A percentile compares a stretch with the other conserved stretches of the same genome.
Conservation (phyloP, 352 stramenopile genomes). For the Phytopythium vexans region DNA sequence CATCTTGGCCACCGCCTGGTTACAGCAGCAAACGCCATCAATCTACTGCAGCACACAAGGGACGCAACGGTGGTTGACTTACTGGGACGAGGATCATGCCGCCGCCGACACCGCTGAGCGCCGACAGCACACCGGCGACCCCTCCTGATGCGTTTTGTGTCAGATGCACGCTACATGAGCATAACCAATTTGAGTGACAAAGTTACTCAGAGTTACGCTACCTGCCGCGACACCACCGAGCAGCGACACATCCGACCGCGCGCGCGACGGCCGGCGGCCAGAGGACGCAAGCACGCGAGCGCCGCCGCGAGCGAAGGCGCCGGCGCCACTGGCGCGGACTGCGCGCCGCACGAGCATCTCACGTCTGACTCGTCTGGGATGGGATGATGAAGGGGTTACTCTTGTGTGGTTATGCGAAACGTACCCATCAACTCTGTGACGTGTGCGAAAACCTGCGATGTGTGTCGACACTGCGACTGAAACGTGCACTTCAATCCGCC, state of each 20-base stretch:
- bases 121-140: slow-evolving; percentile 10
- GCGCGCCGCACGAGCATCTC: background rate
- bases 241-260: background rate
- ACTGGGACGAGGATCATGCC: slow-evolving; percentile 25
- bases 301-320: background rate
- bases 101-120: slow-evolving; percentile 19
- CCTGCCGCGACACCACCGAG: background rate
- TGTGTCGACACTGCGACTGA: too few species aligned
- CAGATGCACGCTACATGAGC: too few species aligned
- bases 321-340: background rate
- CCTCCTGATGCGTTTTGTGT: slow-evolving; percentile 6
- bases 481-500: too few species aligned
- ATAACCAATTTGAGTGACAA: too few species aligned
- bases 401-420: too few species aligned
- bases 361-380: background rate
- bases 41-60: too few species aligned
- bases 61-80: background rate
- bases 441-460: too few species aligned
- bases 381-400: too few species aligned
- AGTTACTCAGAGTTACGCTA: background rate
- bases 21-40: background rate
- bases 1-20: slow-evolving; percentile 16
- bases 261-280: background rate
- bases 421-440: too few species aligned
- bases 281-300: background rate